These are phyloP conservation scores for Phytophthora lateralis DNA, from an alignment of 352 stramenopile species.

Conservation along the genomic window DNA sequence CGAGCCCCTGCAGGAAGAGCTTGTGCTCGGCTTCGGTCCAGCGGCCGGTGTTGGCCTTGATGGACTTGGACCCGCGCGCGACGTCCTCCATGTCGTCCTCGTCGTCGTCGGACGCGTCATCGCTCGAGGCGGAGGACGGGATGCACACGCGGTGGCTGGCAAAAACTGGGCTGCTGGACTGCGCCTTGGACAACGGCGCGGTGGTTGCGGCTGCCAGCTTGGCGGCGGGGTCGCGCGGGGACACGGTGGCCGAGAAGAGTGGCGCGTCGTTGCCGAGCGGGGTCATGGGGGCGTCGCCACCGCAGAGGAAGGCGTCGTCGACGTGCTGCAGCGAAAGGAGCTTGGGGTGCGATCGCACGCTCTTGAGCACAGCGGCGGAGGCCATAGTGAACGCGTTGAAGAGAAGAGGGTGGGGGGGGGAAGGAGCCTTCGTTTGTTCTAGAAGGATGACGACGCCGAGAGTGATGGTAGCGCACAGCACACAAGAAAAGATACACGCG, in stretches of 20 bases:
- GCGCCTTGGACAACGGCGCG: slow-evolving; percentile 11
- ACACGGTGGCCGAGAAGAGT: slow-evolving; percentile 45
- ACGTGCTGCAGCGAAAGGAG: slow-evolving; percentile 57
- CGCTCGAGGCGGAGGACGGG: slow-evolving; percentile 30
- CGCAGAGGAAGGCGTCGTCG: slow-evolving; percentile 40
- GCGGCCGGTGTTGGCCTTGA: slow-evolving; percentile 81
- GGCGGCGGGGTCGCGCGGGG: slow-evolving; percentile 53
- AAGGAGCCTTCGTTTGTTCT: slow-evolving; percentile 33
- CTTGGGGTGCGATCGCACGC: slow-evolving; percentile 44
- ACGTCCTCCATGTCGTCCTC: slow-evolving; percentile 37
- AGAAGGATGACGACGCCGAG: slow-evolving; percentile 37
- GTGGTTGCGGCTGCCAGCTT: slow-evolving; percentile 49
- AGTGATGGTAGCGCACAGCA: slow-evolving; percentile 35
- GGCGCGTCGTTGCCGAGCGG: slow-evolving; percentile 38
- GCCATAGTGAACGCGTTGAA: slow-evolving; percentile 43
- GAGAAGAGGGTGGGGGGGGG: slow-evolving; percentile 11
- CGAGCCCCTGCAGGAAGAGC: slow-evolving; percentile 87
- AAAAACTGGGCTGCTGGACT: slow-evolving; percentile 17
- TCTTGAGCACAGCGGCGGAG: slow-evolving; percentile 41
- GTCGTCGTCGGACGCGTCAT: slow-evolving; percentile 41
- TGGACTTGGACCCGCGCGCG: slow-evolving; percentile 22
- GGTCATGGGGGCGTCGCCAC: slow-evolving; percentile 47
- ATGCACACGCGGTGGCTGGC: slow-evolving; percentile 35
- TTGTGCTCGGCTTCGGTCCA: slow-evolving; percentile 90
- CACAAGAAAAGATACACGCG: slow-evolving; percentile 44